phyloP scores from a whole-genome alignment of 495 filamentous ascomycete species.

The Hyaloscypha variabilis region DNA sequence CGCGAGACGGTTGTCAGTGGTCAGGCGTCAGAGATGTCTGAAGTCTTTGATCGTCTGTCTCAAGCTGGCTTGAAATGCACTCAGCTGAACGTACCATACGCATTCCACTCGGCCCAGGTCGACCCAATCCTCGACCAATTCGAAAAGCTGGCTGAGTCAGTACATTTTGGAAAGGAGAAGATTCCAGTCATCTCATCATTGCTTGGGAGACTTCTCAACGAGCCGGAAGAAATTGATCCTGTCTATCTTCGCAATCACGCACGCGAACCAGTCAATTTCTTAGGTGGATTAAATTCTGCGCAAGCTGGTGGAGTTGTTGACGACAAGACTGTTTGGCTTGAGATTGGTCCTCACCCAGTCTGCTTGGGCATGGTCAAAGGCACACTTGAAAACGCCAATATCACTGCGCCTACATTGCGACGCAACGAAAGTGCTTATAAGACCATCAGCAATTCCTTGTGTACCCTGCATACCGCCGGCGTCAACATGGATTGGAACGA shows the following conservation, averaged over 20 bases:
- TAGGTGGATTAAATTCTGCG: slow-evolving; percentile 61
- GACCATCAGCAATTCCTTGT: slow-evolving; percentile 60
- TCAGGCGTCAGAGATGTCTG: slow-evolving; percentile 50
- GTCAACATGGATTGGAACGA: slow-evolving; percentile 76
- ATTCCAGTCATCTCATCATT: slow-evolving; percentile 77
- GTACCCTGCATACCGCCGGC: slow-evolving; percentile 64
- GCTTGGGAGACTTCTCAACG: slow-evolving; percentile 58
- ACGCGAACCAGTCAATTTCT: slow-evolving; percentile 75
- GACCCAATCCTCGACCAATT: slow-evolving; percentile 75
- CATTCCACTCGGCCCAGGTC: slow-evolving; percentile 82
- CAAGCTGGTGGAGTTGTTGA: slow-evolving; percentile 49
- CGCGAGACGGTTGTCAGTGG: slow-evolving; percentile 65
- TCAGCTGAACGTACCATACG: slow-evolving; percentile 72
- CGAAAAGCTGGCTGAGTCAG: slow-evolving; percentile 55
- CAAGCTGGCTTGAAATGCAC: slow-evolving; percentile 66
- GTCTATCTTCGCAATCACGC: slow-evolving; percentile 68
- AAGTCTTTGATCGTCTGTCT: slow-evolving; percentile 59
- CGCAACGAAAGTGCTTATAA: slow-evolving; percentile 64
- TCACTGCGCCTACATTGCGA: slow-evolving; percentile 58
- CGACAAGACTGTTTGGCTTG: slow-evolving; percentile 62
- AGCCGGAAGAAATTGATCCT: slow-evolving; percentile 54
- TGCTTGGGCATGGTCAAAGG: slow-evolving; percentile 71
- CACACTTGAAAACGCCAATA: slow-evolving; percentile 57
- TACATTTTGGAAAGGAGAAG: slow-evolving; percentile 60
- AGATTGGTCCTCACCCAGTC: slow-evolving; percentile 72